Conservation (phyloP, 1,139 yeast species). For the Pichia sp. region DNA sequence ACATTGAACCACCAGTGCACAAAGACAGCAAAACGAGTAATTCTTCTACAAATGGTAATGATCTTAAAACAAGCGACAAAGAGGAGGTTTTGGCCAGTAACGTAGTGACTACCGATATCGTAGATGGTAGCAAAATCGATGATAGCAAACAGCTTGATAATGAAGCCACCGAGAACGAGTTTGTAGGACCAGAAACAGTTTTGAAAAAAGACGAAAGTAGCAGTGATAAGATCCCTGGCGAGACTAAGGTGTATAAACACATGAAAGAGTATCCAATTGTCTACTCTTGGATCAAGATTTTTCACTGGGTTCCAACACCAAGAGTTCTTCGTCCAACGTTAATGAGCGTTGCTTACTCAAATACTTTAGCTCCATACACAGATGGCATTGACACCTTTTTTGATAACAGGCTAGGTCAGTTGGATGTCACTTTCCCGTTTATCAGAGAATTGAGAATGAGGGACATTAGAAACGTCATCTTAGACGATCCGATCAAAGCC, state of each 20-base stretch:
- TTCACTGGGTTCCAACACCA: slow-evolving; percentile 32
- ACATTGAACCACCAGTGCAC: neutral
- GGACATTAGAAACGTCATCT: slow-evolving; percentile 37
- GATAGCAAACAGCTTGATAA: too few species aligned
- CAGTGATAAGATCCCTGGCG: slow-evolving; percentile 17
- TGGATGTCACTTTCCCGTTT: slow-evolving; percentile 34
- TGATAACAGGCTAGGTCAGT: slow-evolving; percentile 30
- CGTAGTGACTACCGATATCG: too few species aligned
- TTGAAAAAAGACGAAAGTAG: too few species aligned
- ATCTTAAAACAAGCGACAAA: too few species aligned
- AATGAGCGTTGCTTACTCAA: slow-evolving; percentile 20
- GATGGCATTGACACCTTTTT: slow-evolving; percentile 23
- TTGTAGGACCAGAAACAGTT: too few species aligned
- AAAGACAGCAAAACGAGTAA: too few species aligned
- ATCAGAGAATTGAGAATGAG: slow-evolving; percentile 34
- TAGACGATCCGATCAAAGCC: slow-evolving; percentile 9
- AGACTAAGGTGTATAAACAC: slow-evolving; percentile 28
- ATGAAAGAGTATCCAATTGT: slow-evolving; percentile 35
- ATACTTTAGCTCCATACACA: slow-evolving; percentile 17
- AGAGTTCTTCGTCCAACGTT: slow-evolving; percentile 25
- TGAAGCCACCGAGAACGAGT: too few species aligned
- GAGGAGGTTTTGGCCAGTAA: too few species aligned
- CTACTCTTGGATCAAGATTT: slow-evolving; percentile 33
- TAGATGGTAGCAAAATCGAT: too few species aligned
- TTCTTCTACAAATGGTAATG: too few species aligned